phyloP scores from a whole-genome alignment of 2,329 filamentous ascomycete species.

The Hymenoscyphus salicellus region DNA sequence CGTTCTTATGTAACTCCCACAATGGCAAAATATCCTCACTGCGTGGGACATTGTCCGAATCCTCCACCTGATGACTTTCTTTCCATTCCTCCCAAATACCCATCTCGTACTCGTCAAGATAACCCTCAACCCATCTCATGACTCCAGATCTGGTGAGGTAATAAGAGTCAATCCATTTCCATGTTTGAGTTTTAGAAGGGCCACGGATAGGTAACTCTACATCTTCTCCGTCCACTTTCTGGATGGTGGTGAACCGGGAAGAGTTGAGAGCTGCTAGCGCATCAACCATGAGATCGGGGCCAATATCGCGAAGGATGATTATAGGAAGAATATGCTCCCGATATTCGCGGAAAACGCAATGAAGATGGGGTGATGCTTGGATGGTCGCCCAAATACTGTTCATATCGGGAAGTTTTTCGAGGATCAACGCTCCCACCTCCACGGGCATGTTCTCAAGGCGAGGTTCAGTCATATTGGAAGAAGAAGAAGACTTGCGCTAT shows the following conservation, averaged over 20 bases:
- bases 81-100: slow-evolving; percentile 1
- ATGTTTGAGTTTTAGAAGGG: not conserved
- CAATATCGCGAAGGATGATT: slow-evolving; percentile 12
- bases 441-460: not conserved
- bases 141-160: not conserved
- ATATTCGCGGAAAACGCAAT: slow-evolving; percentile 8
- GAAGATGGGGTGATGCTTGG: slow-evolving; percentile 8
- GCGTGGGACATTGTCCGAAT: not conserved
- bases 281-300: slow-evolving; percentile 3
- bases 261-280: slow-evolving; percentile 11
- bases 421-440: slow-evolving; percentile 1
- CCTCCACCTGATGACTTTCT: not conserved
- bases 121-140: slow-evolving; percentile 8
- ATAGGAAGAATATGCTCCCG: slow-evolving; percentile 6
- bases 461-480: not conserved
- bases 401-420: slow-evolving; percentile 8
- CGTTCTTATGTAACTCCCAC: slow-evolving; percentile 10
- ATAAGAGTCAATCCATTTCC: slow-evolving; percentile 6
- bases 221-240: not conserved
- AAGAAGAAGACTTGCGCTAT: too few relatives aligned
- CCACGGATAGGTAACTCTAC: slow-evolving; percentile 2
- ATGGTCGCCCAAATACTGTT: slow-evolving; percentile 9
- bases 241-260: not conserved
- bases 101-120: not conserved
- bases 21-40: slow-evolving; percentile 6